A percentile compares a stretch with the other conserved stretches of the same genome.
Evolutionary conservation across 352 stramenopile genomes (phyloP).

Genomic region (Phytophthora pseudosyringae): DNA sequence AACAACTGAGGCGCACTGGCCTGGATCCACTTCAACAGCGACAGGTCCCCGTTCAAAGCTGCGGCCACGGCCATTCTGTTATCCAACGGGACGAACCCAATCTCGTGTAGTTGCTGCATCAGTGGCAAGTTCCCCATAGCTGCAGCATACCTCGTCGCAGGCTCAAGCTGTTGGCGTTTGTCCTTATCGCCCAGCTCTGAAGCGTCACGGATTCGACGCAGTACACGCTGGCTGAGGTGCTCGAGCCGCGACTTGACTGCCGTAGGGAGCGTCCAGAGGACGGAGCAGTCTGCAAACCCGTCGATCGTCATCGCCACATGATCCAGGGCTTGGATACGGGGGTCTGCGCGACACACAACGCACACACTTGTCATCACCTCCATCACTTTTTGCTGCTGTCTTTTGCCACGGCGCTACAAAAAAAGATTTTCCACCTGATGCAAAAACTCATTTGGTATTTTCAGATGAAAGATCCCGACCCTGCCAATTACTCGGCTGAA

Average conservation of each 20-base stretch:
- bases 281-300: conserved; percentile 5
- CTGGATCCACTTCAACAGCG: conserved; percentile 6
- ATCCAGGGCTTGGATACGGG: not conserved
- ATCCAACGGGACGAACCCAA: not conserved
- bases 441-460: too few relatives aligned
- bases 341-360: not conserved
- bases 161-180: not conserved
- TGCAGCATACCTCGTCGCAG: not conserved
- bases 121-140: not conserved
- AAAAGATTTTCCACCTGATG: too few relatives aligned
- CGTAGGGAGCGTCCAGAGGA: not conserved
- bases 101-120: conserved; percentile 2
- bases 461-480: too few relatives aligned
- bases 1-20: not conserved
- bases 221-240: not conserved
- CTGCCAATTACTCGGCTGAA: too few relatives aligned
- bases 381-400: too few relatives aligned
- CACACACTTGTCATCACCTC: conserved; percentile 10
- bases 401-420: too few relatives aligned
- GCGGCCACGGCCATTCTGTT: not conserved
- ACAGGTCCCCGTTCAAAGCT: not conserved
- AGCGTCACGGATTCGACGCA: not conserved
- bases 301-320: conserved; percentile 3
- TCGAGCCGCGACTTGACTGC: not conserved
- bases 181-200: not conserved